A percentile compares a stretch with the other conserved stretches of the same genome.
Conservation (phyloP, 352 stramenopile species). For the Lagenidium giganteum region DNA sequence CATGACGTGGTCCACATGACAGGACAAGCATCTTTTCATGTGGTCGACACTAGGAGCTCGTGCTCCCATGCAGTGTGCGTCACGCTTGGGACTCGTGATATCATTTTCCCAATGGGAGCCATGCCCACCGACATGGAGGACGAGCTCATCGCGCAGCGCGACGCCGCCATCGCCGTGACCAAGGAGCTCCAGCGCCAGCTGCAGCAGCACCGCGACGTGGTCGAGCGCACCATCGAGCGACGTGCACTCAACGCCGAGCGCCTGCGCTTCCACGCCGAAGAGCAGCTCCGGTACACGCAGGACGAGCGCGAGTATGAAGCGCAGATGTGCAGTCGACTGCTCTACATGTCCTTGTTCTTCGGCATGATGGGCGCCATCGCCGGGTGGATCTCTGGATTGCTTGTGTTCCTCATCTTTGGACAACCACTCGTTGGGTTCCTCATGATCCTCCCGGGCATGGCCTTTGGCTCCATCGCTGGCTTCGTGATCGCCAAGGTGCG, state of each 20-base stretch:
- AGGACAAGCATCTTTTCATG: too few relatives aligned
- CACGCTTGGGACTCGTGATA: too few relatives aligned
- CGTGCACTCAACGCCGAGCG: constrained; percentile 54
- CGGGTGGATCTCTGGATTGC: constrained; percentile 35
- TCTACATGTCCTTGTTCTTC: constrained; percentile 37
- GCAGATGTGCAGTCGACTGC: constrained; percentile 28
- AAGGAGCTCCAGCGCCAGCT: constrained; percentile 56
- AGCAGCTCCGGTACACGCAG: constrained; percentile 28
- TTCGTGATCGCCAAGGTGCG: constrained; percentile 41
- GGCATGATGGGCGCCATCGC: constrained; percentile 31
- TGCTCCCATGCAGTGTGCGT: too few relatives aligned
- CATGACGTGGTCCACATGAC: too few relatives aligned
- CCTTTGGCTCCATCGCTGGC: constrained; percentile 26
- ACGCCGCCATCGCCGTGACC: constrained; percentile 59
- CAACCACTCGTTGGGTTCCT: constrained; percentile 52
- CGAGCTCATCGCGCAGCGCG: constrained; percentile 53
- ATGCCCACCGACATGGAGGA: constrained; percentile 33
- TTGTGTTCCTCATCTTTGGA: constrained; percentile 29
- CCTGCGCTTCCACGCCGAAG: constrained; percentile 44
- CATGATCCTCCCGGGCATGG: constrained; percentile 48
- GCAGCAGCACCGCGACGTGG: constrained; percentile 24
- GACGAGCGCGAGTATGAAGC: constrained; percentile 40
- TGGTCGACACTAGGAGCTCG: too few relatives aligned
- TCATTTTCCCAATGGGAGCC: not conserved
- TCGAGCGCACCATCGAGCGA: constrained; percentile 44